Percentiles rank a stretch among this genome's conserved stretches.
Evolutionary conservation across 2,329 filamentous ascomycete genomes (phyloP).

Genomic region (Coleophoma cylindrospora): DNA sequence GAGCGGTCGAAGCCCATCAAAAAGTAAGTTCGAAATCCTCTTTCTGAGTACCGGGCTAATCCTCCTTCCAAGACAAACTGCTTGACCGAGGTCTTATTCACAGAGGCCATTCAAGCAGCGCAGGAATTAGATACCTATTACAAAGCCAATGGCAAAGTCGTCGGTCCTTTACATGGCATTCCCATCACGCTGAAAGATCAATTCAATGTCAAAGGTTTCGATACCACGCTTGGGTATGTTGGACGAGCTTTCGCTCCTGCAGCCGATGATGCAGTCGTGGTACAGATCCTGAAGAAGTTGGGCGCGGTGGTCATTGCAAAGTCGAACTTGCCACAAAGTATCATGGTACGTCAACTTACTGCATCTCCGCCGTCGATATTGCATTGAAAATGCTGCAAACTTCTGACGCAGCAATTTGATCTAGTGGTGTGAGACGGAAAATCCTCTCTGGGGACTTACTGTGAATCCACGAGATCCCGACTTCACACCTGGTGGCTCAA

Average conservation of each 20-base stretch:
- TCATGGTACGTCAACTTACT: slow-evolving; percentile 39
- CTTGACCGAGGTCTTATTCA: slow-evolving; percentile 37
- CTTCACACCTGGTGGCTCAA: slow-evolving; percentile 42
- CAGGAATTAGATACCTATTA: slow-evolving; percentile 31
- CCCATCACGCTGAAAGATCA: slow-evolving; percentile 56
- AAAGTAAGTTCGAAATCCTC: background rate
- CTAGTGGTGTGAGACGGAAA: slow-evolving; percentile 49
- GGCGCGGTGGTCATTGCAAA: slow-evolving; percentile 50
- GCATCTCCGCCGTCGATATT: slow-evolving; percentile 43
- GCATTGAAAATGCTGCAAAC: background rate
- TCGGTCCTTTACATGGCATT: slow-evolving; percentile 47
- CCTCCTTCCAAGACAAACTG: slow-evolving; percentile 22
- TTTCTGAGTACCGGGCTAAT: background rate
- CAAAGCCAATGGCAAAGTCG: slow-evolving; percentile 30
- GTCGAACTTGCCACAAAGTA: slow-evolving; percentile 44
- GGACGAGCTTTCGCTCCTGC: slow-evolving; percentile 43
- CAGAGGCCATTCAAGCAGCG: slow-evolving; percentile 32
- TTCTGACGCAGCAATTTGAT: no score
- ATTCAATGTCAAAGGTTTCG: slow-evolving; percentile 51
- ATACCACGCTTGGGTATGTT: slow-evolving; percentile 55
- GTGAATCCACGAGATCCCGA: slow-evolving; percentile 35
- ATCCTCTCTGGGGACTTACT: slow-evolving; percentile 45
- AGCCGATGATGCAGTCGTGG: slow-evolving; percentile 40
- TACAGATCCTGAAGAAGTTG: slow-evolving; percentile 39
- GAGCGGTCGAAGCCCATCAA: background rate